A percentile compares a stretch with the other conserved stretches of the same genome.
Conservation (phyloP, 441 rosid genomes). For the Aquilaria agallochum region DNA sequence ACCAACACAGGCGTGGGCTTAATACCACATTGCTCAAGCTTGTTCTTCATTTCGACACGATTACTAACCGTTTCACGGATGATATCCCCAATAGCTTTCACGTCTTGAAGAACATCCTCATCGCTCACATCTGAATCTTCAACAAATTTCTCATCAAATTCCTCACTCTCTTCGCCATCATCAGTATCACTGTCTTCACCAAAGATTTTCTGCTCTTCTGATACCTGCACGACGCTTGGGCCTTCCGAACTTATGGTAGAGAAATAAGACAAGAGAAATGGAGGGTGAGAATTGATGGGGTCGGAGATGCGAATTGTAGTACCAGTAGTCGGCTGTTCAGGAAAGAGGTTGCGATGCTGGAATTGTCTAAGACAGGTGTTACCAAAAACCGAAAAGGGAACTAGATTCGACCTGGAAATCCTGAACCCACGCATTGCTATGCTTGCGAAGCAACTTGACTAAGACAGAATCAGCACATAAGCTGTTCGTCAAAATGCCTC, state of each 20-base stretch:
- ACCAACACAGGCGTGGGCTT: constrained; percentile 56
- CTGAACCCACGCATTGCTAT: constrained; percentile 43
- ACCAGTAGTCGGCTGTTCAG: constrained; percentile 7
- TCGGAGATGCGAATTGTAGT: background rate
- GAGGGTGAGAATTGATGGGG: constrained; percentile 15
- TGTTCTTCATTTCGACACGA: constrained; percentile 38
- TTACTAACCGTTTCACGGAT: constrained; percentile 32
- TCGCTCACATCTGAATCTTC: constrained; percentile 15
- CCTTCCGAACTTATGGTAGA: constrained; percentile 28
- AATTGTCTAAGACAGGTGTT: constrained; percentile 15
- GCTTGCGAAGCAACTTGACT: background rate
- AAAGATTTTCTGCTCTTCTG: constrained; percentile 8
- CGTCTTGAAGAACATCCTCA: constrained; percentile 36
- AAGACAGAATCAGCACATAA: constrained; percentile 11
- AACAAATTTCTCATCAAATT: constrained; percentile 23
- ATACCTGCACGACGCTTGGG: constrained; percentile 4
- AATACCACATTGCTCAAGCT: constrained; percentile 56
- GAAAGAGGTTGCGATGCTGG: constrained; percentile 17
- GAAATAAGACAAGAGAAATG: constrained; percentile 25
- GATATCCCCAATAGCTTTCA: constrained; percentile 35
- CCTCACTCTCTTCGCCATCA: constrained; percentile 27
- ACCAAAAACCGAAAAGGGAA: constrained; percentile 20
- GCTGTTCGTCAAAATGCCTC: constrained; percentile 37
- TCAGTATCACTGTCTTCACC: constrained; percentile 15
- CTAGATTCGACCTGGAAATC: constrained; percentile 28